Evolutionary conservation across 2,329 filamentous ascomycete species (phyloP).

Genomic region (Ascochyta rabiei): DNA sequence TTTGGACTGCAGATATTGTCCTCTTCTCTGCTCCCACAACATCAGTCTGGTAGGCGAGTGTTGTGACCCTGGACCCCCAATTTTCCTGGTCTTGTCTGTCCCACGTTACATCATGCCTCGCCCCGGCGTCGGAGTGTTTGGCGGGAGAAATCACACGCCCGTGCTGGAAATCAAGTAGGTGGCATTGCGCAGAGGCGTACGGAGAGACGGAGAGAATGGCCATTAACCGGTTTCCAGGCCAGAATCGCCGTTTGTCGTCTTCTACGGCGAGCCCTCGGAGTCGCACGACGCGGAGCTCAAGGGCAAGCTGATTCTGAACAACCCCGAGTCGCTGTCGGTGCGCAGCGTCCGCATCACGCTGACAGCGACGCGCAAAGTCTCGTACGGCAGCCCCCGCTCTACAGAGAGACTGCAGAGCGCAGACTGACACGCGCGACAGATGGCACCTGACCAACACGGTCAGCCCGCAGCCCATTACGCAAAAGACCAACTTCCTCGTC

Average conservation of each 20-base stretch:
- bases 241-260: constrained; percentile 56
- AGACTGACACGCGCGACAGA: constrained; percentile 31
- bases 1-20: too few relatives aligned
- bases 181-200: constrained; percentile 1
- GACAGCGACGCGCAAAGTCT: constrained; percentile 56
- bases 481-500: constrained; percentile 55
- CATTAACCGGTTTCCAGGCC: constrained; percentile 40
- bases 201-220: not conserved
- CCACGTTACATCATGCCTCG: constrained; percentile 38
- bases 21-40: too few relatives aligned
- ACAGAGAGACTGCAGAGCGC: not conserved
- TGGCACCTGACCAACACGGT: constrained; percentile 48
- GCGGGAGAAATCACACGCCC: constrained; percentile 38
- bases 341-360: constrained; percentile 54
- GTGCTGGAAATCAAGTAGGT: constrained; percentile 53
- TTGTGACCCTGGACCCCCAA: too few relatives aligned
- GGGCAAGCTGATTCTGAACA: constrained; percentile 55
- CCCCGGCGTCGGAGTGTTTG: constrained; percentile 44
- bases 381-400: constrained; percentile 37
- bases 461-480: constrained; percentile 51
- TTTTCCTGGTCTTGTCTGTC: constrained; percentile 5
- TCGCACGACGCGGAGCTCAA: constrained; percentile 53
- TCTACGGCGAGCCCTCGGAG: constrained; percentile 56
- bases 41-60: too few relatives aligned
- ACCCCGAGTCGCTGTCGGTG: constrained; percentile 56